These are phyloP conservation scores for Wickerhamomyces canadensis DNA, from an alignment of 805 yeast genomes.

Conservation along the genomic window DNA sequence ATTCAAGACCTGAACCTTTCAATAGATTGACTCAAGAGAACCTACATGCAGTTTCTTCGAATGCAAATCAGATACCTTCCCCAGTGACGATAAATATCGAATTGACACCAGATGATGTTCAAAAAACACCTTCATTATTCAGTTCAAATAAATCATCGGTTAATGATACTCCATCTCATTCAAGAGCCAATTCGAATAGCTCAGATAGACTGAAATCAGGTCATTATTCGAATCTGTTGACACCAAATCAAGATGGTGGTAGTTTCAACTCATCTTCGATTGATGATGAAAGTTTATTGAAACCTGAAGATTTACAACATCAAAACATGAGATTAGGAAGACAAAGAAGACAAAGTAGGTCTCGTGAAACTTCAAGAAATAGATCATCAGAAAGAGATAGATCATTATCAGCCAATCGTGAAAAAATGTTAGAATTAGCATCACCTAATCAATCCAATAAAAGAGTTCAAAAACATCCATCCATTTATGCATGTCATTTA, in stretches of 20 bases:
- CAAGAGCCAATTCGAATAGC: conserved; percentile 26
- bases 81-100: conserved; percentile 25
- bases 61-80: conserved; percentile 6
- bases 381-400: conserved; percentile 21
- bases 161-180: conserved; percentile 30
- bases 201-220: conserved; percentile 23
- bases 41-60: conserved; percentile 7
- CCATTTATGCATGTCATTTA: conserved; percentile 69
- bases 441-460: conserved; percentile 47
- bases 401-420: conserved; percentile 30
- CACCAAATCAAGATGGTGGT: conserved; percentile 5
- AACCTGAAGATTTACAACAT: conserved; percentile 15
- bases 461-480: conserved; percentile 65
- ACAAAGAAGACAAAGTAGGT: conserved; percentile 32
- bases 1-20: not conserved
- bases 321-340: conserved; percentile 18
- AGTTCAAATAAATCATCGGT: conserved; percentile 35
- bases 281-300: conserved; percentile 10
- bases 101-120: conserved; percentile 37
- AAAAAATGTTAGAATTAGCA: conserved; percentile 63
- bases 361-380: conserved; percentile 26
- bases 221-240: conserved; percentile 7
- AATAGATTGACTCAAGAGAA: conserved; percentile 18
- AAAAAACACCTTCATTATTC: conserved; percentile 51
- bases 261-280: conserved; percentile 3